phyloP scores from a whole-genome alignment of 2,329 filamentous ascomycete species.

The Paraphoma sp. region DNA sequence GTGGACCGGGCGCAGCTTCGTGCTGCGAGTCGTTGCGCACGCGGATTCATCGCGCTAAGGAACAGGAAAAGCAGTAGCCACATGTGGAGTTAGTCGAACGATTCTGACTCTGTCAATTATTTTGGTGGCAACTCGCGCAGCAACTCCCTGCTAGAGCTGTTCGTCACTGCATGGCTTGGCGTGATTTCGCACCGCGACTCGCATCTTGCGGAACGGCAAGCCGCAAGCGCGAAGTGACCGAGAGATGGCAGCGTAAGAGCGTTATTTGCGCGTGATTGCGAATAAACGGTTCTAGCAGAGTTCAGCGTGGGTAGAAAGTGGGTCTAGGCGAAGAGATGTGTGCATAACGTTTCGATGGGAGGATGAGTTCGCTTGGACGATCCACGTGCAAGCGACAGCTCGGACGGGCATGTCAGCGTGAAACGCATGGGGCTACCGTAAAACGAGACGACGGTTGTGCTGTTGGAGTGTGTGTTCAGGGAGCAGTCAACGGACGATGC shows the following conservation, averaged over 20 bases:
- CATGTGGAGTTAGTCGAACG: conserved; percentile 23
- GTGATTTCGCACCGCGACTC: conserved; percentile 32
- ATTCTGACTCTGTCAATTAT: conserved; percentile 25
- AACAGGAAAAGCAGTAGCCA: conserved; percentile 26
- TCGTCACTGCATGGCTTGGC: conserved; percentile 38
- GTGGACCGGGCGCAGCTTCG: conserved; percentile 9
- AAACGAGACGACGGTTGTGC: background rate
- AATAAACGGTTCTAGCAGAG: background rate
- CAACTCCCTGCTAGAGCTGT: conserved; percentile 18
- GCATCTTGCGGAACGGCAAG: conserved; percentile 21
- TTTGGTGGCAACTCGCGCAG: conserved; percentile 24
- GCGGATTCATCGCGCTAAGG: conserved; percentile 12
- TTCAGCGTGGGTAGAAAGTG: background rate
- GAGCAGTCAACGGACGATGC: background rate
- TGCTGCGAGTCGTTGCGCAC: conserved; percentile 21
- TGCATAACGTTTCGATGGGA: conserved; percentile 15
- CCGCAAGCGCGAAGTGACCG: conserved; percentile 7
- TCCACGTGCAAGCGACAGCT: conserved; percentile 13
- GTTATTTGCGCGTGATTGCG: conserved; percentile 2
- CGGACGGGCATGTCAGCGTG: conserved; percentile 13
- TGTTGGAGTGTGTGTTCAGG: too few species aligned
- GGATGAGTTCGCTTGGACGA: conserved; percentile 1
- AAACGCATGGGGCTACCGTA: conserved; percentile 20
- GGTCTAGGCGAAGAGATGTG: background rate
- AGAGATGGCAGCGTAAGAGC: conserved; percentile 5